Base-by-base conservation (phyloP, 129 eudicot species). In the Ambrosia artemisiifolia region DNA sequence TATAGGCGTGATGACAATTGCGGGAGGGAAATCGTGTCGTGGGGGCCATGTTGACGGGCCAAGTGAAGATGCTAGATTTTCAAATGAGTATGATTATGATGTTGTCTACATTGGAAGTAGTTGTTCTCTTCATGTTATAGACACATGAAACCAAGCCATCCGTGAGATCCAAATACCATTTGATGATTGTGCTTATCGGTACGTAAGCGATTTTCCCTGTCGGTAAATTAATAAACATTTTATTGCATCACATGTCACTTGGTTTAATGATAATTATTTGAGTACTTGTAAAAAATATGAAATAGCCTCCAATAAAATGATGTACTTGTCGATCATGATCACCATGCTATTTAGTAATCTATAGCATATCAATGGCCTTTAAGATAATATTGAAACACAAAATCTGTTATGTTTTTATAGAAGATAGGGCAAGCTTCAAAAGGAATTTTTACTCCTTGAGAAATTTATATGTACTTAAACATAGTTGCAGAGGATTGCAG, bases 31-130 rank as follows among this genome's bases (percentile, higher is more conserved):
- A 82, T 46, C 65, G 81, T 83, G 85, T 42, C 92, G 89, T 54
- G 96, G 91, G 69, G 91, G 91, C n/a, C 98, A 94, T 59, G 96
- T 90, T 9, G 98, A 93, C 73, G 98, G 98, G 68, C 98, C 96
- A 42, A 94, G 98, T 69, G 96, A 90, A 71, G 97, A 90, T 81
- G 98, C 98, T 35, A 88, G 85, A 54, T 94, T 94, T 75, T 94
- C 98, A 1, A 86, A 78, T 40, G 98, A 94, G 73, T 94, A 90
- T 84, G 98, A n/a, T n/a, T n/a, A n/a, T n/a, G n/a, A n/a, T n/a
- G 95, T 90, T 46, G 83, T 94, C 16, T 94, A 87, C 78, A 80
- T 90, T 28, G 98, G 97, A 63, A 94, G 98, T 73, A 93, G 98
- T 71, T 94, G 98, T 74, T 94, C 98, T 2, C 90, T 94, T 60